A percentile compares a stretch with the other conserved stretches of the same genome.
phyloP scores from a whole-genome alignment of 805 yeast species.

The Saccharomycopsis selenospora region DNA sequence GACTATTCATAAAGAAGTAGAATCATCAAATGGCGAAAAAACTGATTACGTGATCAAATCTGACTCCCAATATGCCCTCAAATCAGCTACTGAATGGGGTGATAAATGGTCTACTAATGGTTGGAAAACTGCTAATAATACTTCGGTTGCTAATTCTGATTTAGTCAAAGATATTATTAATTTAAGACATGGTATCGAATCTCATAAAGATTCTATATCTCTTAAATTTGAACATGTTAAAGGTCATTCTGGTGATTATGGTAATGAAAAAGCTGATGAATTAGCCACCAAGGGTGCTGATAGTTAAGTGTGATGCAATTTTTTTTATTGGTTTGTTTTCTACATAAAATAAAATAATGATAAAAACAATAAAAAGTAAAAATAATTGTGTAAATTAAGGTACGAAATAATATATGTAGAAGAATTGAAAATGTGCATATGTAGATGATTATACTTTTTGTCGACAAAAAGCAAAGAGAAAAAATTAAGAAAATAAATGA shows the following conservation, averaged over 20 bases:
- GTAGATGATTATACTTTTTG: too few relatives aligned
- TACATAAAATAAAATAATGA: too few relatives aligned
- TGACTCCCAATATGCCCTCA: constrained; percentile 65
- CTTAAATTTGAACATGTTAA: constrained; percentile 53
- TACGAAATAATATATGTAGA: too few relatives aligned
- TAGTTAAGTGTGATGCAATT: too few relatives aligned
- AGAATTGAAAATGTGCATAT: too few relatives aligned
- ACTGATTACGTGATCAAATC: constrained; percentile 42
- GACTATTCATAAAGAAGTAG: constrained; percentile 27
- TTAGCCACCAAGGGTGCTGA: constrained; percentile 65
- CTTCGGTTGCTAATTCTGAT: constrained; percentile 44
- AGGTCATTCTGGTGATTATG: constrained; percentile 64
- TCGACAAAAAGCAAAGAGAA: too few relatives aligned
- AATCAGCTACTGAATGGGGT: constrained; percentile 52
- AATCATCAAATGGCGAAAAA: constrained; percentile 20
- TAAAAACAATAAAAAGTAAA: too few relatives aligned
- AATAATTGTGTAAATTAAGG: too few relatives aligned
- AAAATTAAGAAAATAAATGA: too few relatives aligned
- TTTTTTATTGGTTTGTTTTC: too few relatives aligned
- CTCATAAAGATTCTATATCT: constrained; percentile 26
- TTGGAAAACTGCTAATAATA: constrained; percentile 41
- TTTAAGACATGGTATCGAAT: constrained; percentile 33
- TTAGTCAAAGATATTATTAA: constrained; percentile 35
- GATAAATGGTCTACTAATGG: constrained; percentile 48
- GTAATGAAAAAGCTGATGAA: constrained; percentile 72